Base-by-base conservation (phyloP, 148 eudicot species). In the Camellia japonica region DNA sequence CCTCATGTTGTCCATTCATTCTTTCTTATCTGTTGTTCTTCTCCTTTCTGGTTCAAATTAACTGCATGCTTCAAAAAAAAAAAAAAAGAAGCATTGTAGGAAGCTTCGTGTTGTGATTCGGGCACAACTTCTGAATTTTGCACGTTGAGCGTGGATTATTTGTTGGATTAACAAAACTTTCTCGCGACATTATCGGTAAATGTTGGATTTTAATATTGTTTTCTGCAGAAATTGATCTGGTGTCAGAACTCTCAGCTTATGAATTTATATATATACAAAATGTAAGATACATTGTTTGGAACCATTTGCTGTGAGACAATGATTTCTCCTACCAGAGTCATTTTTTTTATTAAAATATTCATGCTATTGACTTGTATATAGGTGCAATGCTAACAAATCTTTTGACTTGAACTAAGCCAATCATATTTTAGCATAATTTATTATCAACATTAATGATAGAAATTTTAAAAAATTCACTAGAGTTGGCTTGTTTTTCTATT, bases 21-120 rank as follows among this genome's bases (percentile, higher is more conserved):
- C 52, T 30, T 38, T 73, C 18, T 67, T 55, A 3, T 60, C 52
- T 74, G 46, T 43, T 64, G n/a, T 20, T 16, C 16, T 43, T 42
- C 47, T 80, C 16, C 30, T 52, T 79, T 80, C 30, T 60, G 0
- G 51, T 60, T 64, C 41, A 55, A 49, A 41, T 42, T 66, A 14
- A 20, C 44, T 23, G 59, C 44, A 47, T 42, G 70, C 59, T 38
- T 30, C 30, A 30, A 23, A 23, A 30, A 30, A 30, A 30, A 30
- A 30, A 30, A 30, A 30, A 30, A 42, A 51, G 64, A 73, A 7
- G 19, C 61, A 44, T 30, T 46, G 73, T n/a, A 64, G 72, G 80
- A 82, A 79, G 81, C 68, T 65, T 79, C 76, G 20, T 76, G 73
- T 30, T 30, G 16, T 3, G 44, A 14, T 62, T 23, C 43, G 19